phyloP scores from a whole-genome alignment of 495 filamentous ascomycete genomes.

The Choiromyces venosus region DNA sequence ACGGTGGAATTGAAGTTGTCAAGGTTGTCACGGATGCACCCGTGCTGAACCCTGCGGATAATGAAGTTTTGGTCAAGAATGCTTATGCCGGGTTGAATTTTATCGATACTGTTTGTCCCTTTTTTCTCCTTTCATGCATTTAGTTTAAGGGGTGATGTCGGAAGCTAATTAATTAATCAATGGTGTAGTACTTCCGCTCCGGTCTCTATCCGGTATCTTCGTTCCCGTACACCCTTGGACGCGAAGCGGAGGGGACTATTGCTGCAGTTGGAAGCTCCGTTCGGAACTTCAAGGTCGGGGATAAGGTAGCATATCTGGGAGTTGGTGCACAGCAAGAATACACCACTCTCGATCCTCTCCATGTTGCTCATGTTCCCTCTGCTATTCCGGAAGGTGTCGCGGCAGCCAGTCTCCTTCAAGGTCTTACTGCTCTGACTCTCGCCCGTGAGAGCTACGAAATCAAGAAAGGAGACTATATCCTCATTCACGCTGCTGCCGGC shows the following conservation, averaged over 20 bases:
- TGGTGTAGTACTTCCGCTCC: constrained; percentile 71
- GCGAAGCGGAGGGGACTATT: constrained; percentile 68
- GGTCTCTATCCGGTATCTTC: constrained; percentile 70
- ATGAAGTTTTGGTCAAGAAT: constrained; percentile 78
- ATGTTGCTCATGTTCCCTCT: constrained; percentile 60
- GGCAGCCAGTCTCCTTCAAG: constrained; percentile 70
- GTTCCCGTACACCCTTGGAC: constrained; percentile 75
- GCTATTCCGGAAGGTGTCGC: constrained; percentile 57
- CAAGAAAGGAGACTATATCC: constrained; percentile 71
- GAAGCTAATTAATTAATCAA: not conserved
- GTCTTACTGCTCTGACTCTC: constrained; percentile 77
- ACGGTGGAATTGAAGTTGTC: constrained; percentile 73
- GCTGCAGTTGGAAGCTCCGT: constrained; percentile 48
- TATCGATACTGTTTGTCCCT: constrained; percentile 57
- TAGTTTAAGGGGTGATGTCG: not conserved
- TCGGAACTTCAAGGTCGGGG: constrained; percentile 53
- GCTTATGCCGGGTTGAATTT: constrained; percentile 81
- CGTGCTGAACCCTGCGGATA: constrained; percentile 63
- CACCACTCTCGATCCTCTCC: constrained; percentile 55
- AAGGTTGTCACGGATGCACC: constrained; percentile 69
- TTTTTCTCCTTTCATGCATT: constrained; percentile 3
- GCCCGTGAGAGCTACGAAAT: constrained; percentile 72
- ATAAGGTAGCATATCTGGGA: constrained; percentile 61
- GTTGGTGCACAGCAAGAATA: constrained; percentile 71
- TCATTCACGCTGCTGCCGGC: constrained; percentile 87